These are phyloP conservation scores for Hyaloscypha hepaticicola DNA, from an alignment of 495 filamentous ascomycete species.

Conservation along the genomic window DNA sequence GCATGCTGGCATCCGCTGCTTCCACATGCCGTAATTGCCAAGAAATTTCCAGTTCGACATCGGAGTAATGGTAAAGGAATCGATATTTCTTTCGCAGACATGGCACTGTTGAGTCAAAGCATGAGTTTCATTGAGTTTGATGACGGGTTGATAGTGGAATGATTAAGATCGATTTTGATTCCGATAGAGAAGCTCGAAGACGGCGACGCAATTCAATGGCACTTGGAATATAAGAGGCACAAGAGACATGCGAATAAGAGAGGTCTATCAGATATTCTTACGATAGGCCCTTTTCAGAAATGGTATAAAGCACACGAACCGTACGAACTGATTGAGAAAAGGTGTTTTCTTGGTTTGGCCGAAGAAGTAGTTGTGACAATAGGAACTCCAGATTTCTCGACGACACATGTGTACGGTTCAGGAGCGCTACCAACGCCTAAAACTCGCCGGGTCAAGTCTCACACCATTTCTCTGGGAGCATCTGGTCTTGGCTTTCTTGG, in stretches of 20 bases:
- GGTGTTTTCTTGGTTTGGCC: conserved; percentile 23
- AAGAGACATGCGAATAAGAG: neutral
- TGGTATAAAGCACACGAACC: neutral
- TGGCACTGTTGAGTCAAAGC: neutral
- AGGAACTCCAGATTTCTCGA: neutral
- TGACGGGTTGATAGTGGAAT: conserved; percentile 1
- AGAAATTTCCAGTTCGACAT: conserved; percentile 9
- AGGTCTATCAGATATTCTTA: neutral
- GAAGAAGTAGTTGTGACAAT: neutral
- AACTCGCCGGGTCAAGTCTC: neutral
- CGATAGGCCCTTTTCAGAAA: neutral
- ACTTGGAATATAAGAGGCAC: conserved; percentile 7
- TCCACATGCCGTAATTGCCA: conserved; percentile 2
- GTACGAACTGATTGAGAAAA: neutral
- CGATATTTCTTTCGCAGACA: conserved; percentile 19
- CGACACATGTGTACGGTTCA: neutral
- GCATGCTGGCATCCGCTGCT: conserved; percentile 19
- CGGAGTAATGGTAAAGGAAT: conserved; percentile 10
- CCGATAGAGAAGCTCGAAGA: neutral
- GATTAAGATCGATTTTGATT: conserved; percentile 8
- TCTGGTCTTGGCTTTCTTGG: neutral
- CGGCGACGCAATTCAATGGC: conserved; percentile 12
- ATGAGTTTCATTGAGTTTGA: conserved; percentile 10
- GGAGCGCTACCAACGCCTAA: neutral
- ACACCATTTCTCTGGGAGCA: neutral